These are phyloP conservation scores for Trifolium pratense DNA, from an alignment of 306 rosid species.

Conservation along the genomic window DNA sequence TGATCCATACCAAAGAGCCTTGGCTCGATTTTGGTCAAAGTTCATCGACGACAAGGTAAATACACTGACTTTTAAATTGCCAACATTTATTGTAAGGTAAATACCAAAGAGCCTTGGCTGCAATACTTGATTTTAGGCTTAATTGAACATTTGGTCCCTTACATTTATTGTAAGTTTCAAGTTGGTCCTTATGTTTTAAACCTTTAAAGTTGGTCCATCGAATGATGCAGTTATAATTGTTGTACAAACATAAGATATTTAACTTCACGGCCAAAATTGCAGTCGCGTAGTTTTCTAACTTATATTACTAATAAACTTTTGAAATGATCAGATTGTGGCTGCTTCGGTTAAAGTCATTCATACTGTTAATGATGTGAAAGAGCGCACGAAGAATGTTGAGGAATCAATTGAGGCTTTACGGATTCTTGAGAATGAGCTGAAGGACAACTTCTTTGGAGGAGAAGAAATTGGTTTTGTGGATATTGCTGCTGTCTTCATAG, in stretches of 20 bases:
- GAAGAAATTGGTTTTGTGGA: constrained; percentile 56
- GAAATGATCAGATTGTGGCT: constrained; percentile 31
- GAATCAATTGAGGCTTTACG: constrained; percentile 44
- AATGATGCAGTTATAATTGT: neutral
- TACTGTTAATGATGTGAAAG: constrained; percentile 31
- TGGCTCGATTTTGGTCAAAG: constrained; percentile 68
- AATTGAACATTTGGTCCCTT: too few relatives aligned
- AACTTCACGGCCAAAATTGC: neutral
- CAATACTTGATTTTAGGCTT: too few relatives aligned
- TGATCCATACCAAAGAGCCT: constrained; percentile 50
- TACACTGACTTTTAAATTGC: neutral
- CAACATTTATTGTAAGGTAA: too few relatives aligned
- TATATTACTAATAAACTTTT: neutral
- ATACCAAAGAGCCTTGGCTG: too few relatives aligned
- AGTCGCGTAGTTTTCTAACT: neutral
- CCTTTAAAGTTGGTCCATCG: too few relatives aligned
- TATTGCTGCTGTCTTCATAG: constrained; percentile 51
- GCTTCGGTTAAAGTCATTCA: constrained; percentile 26
- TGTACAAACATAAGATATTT: neutral
- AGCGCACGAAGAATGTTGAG: constrained; percentile 46
- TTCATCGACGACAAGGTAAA: constrained; percentile 67
- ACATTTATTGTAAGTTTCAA: too few relatives aligned
- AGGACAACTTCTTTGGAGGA: constrained; percentile 65
- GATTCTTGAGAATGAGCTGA: constrained; percentile 58
- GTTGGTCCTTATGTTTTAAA: too few relatives aligned